Base-by-base conservation (phyloP, 1,284 basidiomycete genomes). In the Melanopsichium pennsylvanicum region DNA sequence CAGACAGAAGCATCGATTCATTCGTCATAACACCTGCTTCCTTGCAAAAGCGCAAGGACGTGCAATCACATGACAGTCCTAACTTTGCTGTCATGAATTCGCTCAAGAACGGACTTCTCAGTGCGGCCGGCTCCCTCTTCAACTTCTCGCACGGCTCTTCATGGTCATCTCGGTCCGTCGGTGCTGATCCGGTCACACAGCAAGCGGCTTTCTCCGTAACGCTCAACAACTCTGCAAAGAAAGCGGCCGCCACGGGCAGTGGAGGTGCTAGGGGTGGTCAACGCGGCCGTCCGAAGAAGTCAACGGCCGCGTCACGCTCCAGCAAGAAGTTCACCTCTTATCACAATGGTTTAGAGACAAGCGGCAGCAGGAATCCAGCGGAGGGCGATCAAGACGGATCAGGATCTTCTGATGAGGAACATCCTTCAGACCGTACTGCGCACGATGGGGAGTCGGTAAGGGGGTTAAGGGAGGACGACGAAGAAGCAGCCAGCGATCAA, bases 61-160 rank as follows among this genome's bases (percentile, higher is more conserved):
- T 22, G 29, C 44, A 52, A 23, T 18, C 39, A 18, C 25, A 5
- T 3, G 16, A 33, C 9, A 19, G 16, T n/a, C 29, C 52, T 31
- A 61, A 52, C 41, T 68, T 68, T 37, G 58, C 58, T 16, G 52
- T 61, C 16, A 49, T 68, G 39, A 61, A 43, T 41, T 52, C 50
- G 12, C 57, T 68, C 52, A 68, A 56, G 35, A 58, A 61, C 22
- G 54, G 58, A 2, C 33, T 68, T 2, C 41, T 68, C 13, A 57
- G 37, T 22, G 64, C 64, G 21, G 58, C 64, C 3, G 64, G 64
- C 16, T 46, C 44, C 11, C 29, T 68, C 11, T 49, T 61, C 52
- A 60, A 44, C 27, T 19, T 61, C 19, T 38, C 44, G 5, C 42
- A 57, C 11, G 42, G 16, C 22, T 68, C 64, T 26, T 41, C 57